phyloP scores from a whole-genome alignment of 805 yeast species.

The Kazachstania bromeliacearum region DNA sequence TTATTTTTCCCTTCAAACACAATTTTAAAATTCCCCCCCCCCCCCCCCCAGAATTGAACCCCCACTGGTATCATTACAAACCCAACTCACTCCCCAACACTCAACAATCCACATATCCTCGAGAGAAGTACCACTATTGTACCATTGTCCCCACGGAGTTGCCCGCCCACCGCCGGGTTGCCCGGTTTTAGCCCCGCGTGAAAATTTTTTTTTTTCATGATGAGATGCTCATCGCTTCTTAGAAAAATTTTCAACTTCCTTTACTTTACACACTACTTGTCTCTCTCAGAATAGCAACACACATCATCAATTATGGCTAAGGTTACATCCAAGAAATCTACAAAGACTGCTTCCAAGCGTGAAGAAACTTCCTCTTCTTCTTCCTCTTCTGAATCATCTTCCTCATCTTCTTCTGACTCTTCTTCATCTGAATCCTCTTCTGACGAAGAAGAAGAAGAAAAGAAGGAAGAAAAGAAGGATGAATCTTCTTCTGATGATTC shows the following conservation, averaged over 20 bases:
- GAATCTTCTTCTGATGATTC: conserved; percentile 13
- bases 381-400: conserved; percentile 11
- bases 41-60: too few species aligned
- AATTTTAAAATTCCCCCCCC: too few species aligned
- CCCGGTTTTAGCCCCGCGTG: too few species aligned
- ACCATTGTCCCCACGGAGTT: conserved; percentile 10
- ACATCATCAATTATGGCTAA: conserved; percentile 14
- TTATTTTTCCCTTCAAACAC: too few species aligned
- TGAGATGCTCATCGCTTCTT: background rate
- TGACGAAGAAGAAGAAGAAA: conserved; percentile 8
- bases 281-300: too few species aligned
- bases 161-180: too few species aligned
- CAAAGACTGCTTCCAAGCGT: conserved; percentile 18
- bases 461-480: conserved; percentile 9
- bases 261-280: background rate
- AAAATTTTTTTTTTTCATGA: conserved; percentile 1
- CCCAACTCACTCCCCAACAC: too few species aligned
- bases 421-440: conserved; percentile 14
- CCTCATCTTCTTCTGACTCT: conserved; percentile 12
- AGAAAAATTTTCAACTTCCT: background rate
- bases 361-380: conserved; percentile 12
- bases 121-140: too few species aligned
- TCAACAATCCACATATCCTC: too few species aligned
- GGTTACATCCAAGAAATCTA: conserved; percentile 22
- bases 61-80: too few species aligned